phyloP scores from a whole-genome alignment of 1,284 basidiomycete genomes.

The Thecaphora thlaspeos region DNA sequence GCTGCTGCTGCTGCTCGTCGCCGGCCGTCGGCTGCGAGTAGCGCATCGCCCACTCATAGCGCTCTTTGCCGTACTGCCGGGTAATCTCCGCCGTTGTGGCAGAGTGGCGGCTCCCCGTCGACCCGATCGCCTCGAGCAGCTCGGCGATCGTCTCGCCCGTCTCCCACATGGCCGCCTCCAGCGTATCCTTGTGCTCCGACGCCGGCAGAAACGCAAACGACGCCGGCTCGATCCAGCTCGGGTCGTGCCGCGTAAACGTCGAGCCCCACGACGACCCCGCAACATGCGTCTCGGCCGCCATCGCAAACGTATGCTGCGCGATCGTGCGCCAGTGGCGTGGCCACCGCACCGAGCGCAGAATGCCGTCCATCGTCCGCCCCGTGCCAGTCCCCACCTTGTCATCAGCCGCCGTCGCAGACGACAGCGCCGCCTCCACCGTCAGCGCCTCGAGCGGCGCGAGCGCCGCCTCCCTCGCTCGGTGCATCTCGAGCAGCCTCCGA shows the following conservation, averaged over 20 bases:
- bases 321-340: slow-evolving; percentile 39
- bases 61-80: slow-evolving; percentile 28
- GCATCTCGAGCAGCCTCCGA: slow-evolving; percentile 18
- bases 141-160: slow-evolving; percentile 34
- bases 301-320: slow-evolving; percentile 42
- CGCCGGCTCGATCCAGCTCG: slow-evolving; percentile 27
- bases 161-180: slow-evolving; percentile 33
- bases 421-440: background rate
- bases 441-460: slow-evolving; percentile 21
- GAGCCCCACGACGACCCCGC: slow-evolving; percentile 25
- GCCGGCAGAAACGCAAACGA: slow-evolving; percentile 24
- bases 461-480: slow-evolving; percentile 29
- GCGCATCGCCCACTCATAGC: slow-evolving; percentile 29
- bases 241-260: slow-evolving; percentile 20
- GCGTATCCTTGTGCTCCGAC: slow-evolving; percentile 10
- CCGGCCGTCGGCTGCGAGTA: no score
- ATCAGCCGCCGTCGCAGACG: slow-evolving; percentile 9
- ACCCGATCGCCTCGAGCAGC: slow-evolving; percentile 35
- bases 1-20: no score
- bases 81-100: slow-evolving; percentile 27
- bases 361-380: slow-evolving; percentile 32
- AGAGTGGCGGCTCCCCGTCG: slow-evolving; percentile 39
- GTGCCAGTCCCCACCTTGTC: slow-evolving; percentile 41
- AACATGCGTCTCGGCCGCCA: slow-evolving; percentile 38
- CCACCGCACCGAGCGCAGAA: slow-evolving; percentile 39